A percentile compares a stretch with the other conserved stretches of the same genome.
Evolutionary conservation across 2,329 filamentous ascomycete genomes (phyloP).

Genomic region (Trichoderma arundinaceum): DNA sequence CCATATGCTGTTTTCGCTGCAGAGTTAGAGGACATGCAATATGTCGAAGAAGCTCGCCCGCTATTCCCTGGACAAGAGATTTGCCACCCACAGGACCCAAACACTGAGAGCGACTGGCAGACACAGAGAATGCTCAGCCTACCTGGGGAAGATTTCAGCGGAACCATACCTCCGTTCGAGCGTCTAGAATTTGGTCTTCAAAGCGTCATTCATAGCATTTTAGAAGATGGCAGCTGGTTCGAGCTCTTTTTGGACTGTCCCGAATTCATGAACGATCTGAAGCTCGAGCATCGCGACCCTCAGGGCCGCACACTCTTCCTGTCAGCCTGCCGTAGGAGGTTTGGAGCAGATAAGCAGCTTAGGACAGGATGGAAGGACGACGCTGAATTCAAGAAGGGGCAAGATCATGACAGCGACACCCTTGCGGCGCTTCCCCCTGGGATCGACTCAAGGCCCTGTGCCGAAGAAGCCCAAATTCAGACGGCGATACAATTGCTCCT

Average conservation of each 20-base stretch:
- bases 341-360: slow-evolving; percentile 2
- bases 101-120: too few relatives aligned
- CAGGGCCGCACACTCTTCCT: slow-evolving; percentile 18
- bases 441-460: neutral
- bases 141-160: too few relatives aligned
- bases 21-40: neutral
- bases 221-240: neutral
- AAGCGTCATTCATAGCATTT: slow-evolving; percentile 10
- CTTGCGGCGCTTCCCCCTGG: neutral
- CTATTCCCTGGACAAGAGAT: neutral
- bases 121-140: too few relatives aligned
- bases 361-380: neutral
- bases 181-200: neutral
- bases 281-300: slow-evolving; percentile 11
- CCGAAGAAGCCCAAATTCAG: neutral
- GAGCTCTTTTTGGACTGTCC: slow-evolving; percentile 9
- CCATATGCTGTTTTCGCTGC: neutral
- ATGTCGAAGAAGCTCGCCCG: neutral
- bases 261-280: neutral
- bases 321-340: neutral
- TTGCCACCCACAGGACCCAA: neutral
- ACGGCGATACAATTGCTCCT: neutral
- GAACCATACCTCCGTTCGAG: too few relatives aligned
- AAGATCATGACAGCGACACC: neutral
- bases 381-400: too few relatives aligned